phyloP scores from a whole-genome alignment of 495 filamentous ascomycete species.

The Aspergillus carlsbadensis region DNA sequence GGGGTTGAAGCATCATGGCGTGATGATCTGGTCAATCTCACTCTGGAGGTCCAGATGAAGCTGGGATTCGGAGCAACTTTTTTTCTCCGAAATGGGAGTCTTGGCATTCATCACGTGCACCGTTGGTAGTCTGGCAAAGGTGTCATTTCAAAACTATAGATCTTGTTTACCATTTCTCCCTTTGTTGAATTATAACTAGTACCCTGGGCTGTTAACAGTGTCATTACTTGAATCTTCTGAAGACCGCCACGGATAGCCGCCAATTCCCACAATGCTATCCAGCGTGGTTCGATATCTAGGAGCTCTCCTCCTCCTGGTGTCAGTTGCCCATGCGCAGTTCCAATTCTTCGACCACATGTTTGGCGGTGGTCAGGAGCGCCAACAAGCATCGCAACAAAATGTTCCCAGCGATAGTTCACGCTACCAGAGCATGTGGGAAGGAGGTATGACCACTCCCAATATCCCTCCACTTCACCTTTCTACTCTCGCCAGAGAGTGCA shows the following conservation, averaged over 20 bases:
- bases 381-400: conserved; percentile 64
- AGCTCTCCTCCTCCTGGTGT: conserved; percentile 48
- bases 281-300: conserved; percentile 30
- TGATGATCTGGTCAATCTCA: conserved; percentile 11
- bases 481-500: conserved; percentile 2
- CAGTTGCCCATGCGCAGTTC: conserved; percentile 67
- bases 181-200: not conserved
- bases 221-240: too few relatives aligned
- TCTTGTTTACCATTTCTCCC: not conserved
- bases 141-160: conserved; percentile 10
- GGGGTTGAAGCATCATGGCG: conserved; percentile 41
- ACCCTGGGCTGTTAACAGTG: too few relatives aligned
- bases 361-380: conserved; percentile 55
- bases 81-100: conserved; percentile 31
- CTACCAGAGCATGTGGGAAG: conserved; percentile 72
- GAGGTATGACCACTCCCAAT: conserved; percentile 39
- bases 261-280: conserved; percentile 33
- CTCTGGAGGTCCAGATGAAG: not conserved
- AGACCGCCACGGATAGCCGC: too few relatives aligned
- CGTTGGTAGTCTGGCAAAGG: too few relatives aligned
- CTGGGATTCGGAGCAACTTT: conserved; percentile 20
- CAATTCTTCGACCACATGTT: conserved; percentile 90
- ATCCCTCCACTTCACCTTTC: not conserved
- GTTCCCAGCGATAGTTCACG: conserved; percentile 72
- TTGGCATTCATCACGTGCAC: conserved; percentile 32